These are phyloP conservation scores for Hemisphaericaspora nanyangensis DNA, from an alignment of 805 yeast species.

Conservation along the genomic window DNA sequence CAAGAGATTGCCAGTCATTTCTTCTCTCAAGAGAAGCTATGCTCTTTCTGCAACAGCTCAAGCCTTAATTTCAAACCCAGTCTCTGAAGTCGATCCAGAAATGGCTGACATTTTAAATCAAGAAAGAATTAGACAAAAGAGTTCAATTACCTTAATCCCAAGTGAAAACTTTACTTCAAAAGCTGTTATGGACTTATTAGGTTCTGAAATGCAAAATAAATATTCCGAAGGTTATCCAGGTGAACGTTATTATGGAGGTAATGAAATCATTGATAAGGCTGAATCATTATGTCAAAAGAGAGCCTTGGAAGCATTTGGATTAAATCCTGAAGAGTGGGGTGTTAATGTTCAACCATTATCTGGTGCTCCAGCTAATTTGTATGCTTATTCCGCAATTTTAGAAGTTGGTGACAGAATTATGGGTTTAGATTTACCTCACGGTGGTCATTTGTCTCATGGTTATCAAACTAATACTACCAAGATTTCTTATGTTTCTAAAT, in stretches of 20 bases:
- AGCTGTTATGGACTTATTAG: slow-evolving; percentile 93
- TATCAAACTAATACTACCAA: slow-evolving; percentile 92
- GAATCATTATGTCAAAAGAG: slow-evolving; percentile 91
- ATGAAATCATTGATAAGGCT: slow-evolving; percentile 92
- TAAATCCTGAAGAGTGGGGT: slow-evolving; percentile 88
- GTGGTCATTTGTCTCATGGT: slow-evolving; percentile 98
- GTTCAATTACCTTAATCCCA: slow-evolving; percentile 90
- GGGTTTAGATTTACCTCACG: slow-evolving; percentile 98
- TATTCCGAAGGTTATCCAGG: slow-evolving; percentile 99
- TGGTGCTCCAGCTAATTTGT: slow-evolving; percentile 97
- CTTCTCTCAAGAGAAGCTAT: slow-evolving; percentile 34
- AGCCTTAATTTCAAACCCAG: slow-evolving; percentile 56
- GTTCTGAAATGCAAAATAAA: slow-evolving; percentile 97
- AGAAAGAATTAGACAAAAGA: slow-evolving; percentile 89
- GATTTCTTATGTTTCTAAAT: slow-evolving; percentile 93
- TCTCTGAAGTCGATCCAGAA: slow-evolving; percentile 73
- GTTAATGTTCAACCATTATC: slow-evolving; percentile 95
- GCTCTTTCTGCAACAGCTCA: slow-evolving; percentile 58
- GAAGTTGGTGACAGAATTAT: slow-evolving; percentile 94
- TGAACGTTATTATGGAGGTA: slow-evolving; percentile 98
- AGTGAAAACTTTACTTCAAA: slow-evolving; percentile 96
- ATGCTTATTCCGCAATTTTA: slow-evolving; percentile 93
- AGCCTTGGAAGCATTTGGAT: slow-evolving; percentile 84
- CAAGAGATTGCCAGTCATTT: slow-evolving; percentile 10
- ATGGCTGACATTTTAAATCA: slow-evolving; percentile 67